Evolutionary conservation across 192 early-diverging fungal species (phyloP).

Genomic region (Tieghemiomyces parasiticus): DNA sequence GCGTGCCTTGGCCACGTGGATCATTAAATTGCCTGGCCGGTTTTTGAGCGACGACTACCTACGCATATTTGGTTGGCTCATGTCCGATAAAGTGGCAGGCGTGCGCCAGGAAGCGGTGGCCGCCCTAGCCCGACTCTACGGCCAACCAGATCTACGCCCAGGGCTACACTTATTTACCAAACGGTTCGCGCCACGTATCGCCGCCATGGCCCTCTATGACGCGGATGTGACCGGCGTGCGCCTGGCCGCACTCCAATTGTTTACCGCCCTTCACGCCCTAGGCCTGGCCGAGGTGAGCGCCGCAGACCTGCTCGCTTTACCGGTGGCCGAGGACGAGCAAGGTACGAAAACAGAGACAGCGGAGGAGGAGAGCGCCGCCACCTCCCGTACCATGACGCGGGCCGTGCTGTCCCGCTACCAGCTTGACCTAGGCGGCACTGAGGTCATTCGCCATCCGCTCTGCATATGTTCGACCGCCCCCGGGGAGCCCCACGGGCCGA

Average conservation of each 20-base stretch:
- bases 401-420: too few species aligned
- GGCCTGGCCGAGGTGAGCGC: constrained; percentile 24
- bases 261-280: constrained; percentile 25
- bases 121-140: constrained; percentile 40
- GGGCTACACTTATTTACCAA: constrained; percentile 45
- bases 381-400: too few species aligned
- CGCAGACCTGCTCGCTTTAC: constrained; percentile 22
- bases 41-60: constrained; percentile 65
- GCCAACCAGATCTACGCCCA: constrained; percentile 32
- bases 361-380: too few species aligned
- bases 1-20: constrained; percentile 65
- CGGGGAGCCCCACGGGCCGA: constrained; percentile 14
- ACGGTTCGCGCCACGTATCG: constrained; percentile 49
- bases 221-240: constrained; percentile 34
- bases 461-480: neutral
- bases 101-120: constrained; percentile 57
- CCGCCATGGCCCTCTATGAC: constrained; percentile 64
- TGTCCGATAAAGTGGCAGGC: constrained; percentile 62
- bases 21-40: constrained; percentile 42
- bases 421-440: too few species aligned
- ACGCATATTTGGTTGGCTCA: constrained; percentile 73
- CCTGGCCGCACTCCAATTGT: constrained; percentile 30
- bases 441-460: too few species aligned
- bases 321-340: too few species aligned
- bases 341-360: too few species aligned